These are phyloP conservation scores for Saccharomyces kudriavzevii DNA, from an alignment of 805 yeast species.

Conservation along the genomic window DNA sequence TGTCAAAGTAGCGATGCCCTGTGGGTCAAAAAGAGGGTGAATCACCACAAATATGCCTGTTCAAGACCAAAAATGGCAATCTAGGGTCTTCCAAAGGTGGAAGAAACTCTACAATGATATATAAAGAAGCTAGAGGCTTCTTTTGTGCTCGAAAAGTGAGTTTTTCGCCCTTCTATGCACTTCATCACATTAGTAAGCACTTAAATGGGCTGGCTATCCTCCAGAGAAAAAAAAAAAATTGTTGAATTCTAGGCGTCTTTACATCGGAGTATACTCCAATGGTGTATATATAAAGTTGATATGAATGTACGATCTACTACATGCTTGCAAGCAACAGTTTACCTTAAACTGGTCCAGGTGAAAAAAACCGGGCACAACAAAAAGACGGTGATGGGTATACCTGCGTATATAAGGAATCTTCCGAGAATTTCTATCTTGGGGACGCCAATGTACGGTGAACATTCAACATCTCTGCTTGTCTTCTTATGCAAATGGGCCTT, in stretches of 20 bases:
- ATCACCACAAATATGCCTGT: not conserved
- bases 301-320: not conserved
- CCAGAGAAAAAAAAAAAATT: not conserved
- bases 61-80: not conserved
- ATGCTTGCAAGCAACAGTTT: not conserved
- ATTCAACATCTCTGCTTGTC: constrained; percentile 23
- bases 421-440: constrained; percentile 74
- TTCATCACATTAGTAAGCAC: not conserved
- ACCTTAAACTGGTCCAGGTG: not conserved
- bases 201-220: not conserved
- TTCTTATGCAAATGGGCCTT: constrained; percentile 18
- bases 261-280: not conserved
- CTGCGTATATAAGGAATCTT: constrained; percentile 71
- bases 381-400: constrained; percentile 55
- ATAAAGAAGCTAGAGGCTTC: not conserved
- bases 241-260: not conserved
- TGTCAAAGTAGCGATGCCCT: not conserved
- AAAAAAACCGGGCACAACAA: constrained; percentile 26
- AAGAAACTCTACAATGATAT: not conserved
- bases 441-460: constrained; percentile 49
- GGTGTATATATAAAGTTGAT: not conserved
- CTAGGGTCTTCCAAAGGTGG: not conserved
- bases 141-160: not conserved
- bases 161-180: not conserved
- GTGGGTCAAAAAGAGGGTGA: not conserved